Percentiles rank a stretch among this genome's conserved stretches.
phyloP scores from a whole-genome alignment of 2,329 filamentous ascomycete genomes.

The Oidium heveae region DNA sequence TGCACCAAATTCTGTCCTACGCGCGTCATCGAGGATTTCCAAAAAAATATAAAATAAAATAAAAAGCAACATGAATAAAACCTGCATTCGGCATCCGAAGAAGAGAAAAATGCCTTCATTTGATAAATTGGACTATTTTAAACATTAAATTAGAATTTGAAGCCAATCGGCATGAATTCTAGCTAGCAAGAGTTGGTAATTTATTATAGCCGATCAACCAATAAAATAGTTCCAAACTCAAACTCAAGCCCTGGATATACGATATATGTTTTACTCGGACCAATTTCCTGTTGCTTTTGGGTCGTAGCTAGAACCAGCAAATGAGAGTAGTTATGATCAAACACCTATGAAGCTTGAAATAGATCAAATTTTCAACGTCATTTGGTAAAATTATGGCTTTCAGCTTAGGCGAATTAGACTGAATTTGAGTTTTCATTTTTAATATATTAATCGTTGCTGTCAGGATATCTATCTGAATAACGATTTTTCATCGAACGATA shows the following conservation, averaged over 20 bases:
- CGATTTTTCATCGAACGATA: neutral
- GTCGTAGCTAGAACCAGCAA: neutral
- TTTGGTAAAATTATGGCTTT: too few relatives aligned
- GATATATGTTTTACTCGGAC: neutral
- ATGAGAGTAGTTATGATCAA: neutral
- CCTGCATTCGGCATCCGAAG: neutral
- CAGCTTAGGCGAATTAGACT: neutral
- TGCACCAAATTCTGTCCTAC: neutral
- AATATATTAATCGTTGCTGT: neutral
- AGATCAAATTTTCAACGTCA: too few relatives aligned
- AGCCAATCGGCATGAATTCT: too few relatives aligned
- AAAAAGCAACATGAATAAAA: neutral
- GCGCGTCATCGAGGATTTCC: neutral
- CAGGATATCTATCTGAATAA: neutral
- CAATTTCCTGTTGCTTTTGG: neutral
- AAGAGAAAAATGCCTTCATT: neutral
- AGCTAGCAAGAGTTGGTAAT: neutral
- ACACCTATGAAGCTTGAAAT: neutral
- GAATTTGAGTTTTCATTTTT: neutral
- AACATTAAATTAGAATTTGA: neutral
- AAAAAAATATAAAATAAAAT: too few relatives aligned
- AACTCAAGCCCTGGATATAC: neutral
- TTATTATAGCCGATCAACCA: neutral
- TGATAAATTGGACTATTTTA: neutral
- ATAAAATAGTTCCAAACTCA: neutral